These are phyloP conservation scores for Ophiostoma ips DNA, from an alignment of 2,329 filamentous ascomycete genomes.

Conservation along the genomic window DNA sequence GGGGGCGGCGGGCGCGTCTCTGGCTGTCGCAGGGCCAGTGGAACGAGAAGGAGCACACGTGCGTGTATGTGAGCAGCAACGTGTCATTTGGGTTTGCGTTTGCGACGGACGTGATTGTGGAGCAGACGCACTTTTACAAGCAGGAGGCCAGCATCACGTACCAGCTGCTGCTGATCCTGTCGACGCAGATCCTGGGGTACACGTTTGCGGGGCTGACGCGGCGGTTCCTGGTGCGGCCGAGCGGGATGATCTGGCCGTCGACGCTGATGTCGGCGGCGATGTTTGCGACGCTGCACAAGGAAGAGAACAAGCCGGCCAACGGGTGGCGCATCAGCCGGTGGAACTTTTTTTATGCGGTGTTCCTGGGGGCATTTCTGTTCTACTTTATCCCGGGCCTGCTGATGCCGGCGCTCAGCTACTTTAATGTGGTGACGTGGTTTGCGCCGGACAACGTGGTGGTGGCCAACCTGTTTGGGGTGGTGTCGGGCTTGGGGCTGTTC, in stretches of 20 bases:
- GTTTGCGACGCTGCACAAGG: conserved; percentile 75
- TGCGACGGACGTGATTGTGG: conserved; percentile 79
- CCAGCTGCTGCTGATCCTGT: conserved; percentile 69
- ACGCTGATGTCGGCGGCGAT: conserved; percentile 81
- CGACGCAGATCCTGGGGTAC: conserved; percentile 76
- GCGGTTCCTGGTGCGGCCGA: conserved; percentile 69
- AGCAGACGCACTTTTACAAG: conserved; percentile 80
- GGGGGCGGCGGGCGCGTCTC: conserved; percentile 37
- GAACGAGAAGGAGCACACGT: conserved; percentile 84
- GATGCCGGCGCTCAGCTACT: conserved; percentile 75
- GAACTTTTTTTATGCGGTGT: conserved; percentile 70
- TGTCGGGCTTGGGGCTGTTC: conserved; percentile 72
- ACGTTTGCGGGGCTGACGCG: conserved; percentile 72
- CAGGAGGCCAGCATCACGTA: conserved; percentile 65
- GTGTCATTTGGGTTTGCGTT: conserved; percentile 84
- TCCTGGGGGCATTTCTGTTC: conserved; percentile 57
- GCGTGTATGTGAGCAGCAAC: conserved; percentile 80
- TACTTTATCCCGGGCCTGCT: conserved; percentile 77
- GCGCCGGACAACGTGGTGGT: conserved; percentile 75
- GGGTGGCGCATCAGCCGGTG: conserved; percentile 74
- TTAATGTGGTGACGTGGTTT: conserved; percentile 81
- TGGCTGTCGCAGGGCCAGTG: conserved; percentile 71
- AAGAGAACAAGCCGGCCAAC: conserved; percentile 67
- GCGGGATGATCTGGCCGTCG: conserved; percentile 84
- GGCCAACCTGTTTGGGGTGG: conserved; percentile 73